phyloP scores from a whole-genome alignment of 2,329 filamentous ascomycete genomes.

The Neopestalotiopsis rosae region DNA sequence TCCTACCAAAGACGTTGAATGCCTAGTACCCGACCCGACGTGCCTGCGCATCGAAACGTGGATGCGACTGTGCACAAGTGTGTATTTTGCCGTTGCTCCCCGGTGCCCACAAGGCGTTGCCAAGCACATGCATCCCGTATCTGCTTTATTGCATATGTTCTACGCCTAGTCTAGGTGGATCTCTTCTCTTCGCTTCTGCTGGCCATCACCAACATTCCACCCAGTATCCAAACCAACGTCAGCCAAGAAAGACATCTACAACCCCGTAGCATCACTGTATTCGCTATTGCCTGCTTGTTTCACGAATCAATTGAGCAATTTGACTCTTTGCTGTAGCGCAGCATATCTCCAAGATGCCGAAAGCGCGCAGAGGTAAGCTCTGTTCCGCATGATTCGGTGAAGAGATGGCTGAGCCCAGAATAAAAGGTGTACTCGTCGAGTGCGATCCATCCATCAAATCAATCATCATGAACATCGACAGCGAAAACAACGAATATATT shows the following conservation, averaged over 20 bases:
- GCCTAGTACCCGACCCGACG: too few species aligned
- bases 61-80: neutral
- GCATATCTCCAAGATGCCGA: neutral
- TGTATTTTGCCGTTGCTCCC: neutral
- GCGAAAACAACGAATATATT: conserved; percentile 72
- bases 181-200: neutral
- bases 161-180: neutral
- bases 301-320: neutral
- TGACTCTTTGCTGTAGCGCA: neutral
- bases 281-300: neutral
- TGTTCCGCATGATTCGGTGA: neutral
- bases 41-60: neutral
- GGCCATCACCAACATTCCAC: neutral
- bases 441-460: conserved; percentile 89
- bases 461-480: conserved; percentile 80
- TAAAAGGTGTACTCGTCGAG: conserved; percentile 73
- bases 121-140: neutral
- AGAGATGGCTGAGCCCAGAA: conserved; percentile 18
- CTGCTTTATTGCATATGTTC: neutral
- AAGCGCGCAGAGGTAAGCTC: conserved; percentile 9
- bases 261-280: neutral
- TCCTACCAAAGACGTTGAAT: too few species aligned
- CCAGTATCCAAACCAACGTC: neutral
- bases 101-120: neutral
- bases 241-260: neutral